Evolutionary conservation across 2,329 filamentous ascomycete genomes (phyloP).

Genomic region (Trichoderma semiorbis): DNA sequence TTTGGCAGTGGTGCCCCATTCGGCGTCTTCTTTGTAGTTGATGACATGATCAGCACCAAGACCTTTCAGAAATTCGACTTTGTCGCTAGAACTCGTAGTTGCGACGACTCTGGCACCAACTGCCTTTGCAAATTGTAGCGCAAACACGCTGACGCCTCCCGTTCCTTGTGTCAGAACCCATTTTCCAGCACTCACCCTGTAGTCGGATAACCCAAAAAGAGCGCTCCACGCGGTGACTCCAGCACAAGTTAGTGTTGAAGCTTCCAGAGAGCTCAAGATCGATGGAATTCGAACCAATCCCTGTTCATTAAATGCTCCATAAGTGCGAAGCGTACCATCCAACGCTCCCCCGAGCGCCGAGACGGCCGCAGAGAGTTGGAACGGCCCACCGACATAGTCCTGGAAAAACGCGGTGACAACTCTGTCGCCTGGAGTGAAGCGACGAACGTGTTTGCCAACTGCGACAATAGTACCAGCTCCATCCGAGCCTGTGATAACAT

Average conservation of each 20-base stretch:
- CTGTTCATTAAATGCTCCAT: background rate
- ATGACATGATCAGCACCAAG: conserved; percentile 1
- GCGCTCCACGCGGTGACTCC: background rate
- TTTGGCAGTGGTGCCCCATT: background rate
- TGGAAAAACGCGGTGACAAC: background rate
- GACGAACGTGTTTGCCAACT: background rate
- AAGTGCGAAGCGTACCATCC: background rate
- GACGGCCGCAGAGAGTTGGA: background rate
- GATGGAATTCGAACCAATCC: background rate
- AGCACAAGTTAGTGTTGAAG: background rate
- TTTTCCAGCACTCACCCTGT: background rate
- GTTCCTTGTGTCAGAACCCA: conserved; percentile 2
- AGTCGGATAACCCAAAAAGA: conserved; percentile 1
- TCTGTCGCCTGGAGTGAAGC: conserved; percentile 6
- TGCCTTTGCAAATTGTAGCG: conserved; percentile 1
- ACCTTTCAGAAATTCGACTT: background rate
- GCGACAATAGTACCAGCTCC: background rate
- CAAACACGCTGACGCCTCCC: conserved; percentile 8
- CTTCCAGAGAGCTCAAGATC: background rate
- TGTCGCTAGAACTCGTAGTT: background rate
- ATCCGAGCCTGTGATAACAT: background rate
- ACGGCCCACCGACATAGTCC: background rate
- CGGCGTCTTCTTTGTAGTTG: background rate
- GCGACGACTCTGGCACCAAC: background rate
- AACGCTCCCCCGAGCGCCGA: background rate